These are phyloP conservation scores for Pseudozyma sp. DNA, from an alignment of 1,284 basidiomycete genomes.

Conservation along the genomic window DNA sequence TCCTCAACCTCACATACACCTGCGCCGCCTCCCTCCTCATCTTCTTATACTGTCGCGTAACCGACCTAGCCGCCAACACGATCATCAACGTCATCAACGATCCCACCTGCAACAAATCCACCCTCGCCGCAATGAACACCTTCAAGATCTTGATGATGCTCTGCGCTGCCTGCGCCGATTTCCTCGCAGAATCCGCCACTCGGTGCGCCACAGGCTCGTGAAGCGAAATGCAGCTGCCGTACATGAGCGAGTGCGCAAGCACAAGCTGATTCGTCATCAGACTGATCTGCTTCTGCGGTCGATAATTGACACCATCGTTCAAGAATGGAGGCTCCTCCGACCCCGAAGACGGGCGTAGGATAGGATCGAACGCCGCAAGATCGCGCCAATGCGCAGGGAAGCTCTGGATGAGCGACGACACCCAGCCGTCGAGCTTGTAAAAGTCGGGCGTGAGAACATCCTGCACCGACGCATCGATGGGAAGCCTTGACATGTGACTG, in stretches of 20 bases:
- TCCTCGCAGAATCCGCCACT: constrained; percentile 37
- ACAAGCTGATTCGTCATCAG: constrained; percentile 50
- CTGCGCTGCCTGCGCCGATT: constrained; percentile 40
- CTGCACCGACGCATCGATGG: constrained; percentile 28
- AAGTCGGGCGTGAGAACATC: constrained; percentile 48
- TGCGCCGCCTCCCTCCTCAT: constrained; percentile 28
- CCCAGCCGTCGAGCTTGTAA: constrained; percentile 34
- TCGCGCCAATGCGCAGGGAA: constrained; percentile 46
- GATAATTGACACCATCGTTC: constrained; percentile 47
- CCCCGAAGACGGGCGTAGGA: constrained; percentile 15
- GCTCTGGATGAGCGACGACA: constrained; percentile 35
- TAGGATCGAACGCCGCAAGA: constrained; percentile 31
- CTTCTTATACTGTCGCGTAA: constrained; percentile 46
- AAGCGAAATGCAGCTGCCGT: constrained; percentile 45
- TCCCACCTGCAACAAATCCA: constrained; percentile 39
- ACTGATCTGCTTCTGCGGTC: constrained; percentile 40
- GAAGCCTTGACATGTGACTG: constrained; percentile 47
- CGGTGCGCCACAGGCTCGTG: constrained; percentile 52
- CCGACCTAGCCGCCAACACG: constrained; percentile 37
- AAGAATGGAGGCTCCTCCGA: constrained; percentile 36
- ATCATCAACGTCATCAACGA: constrained; percentile 49
- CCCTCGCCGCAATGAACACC: constrained; percentile 41
- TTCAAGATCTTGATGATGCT: constrained; percentile 50
- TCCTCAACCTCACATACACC: constrained; percentile 29
- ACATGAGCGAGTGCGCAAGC: constrained; percentile 40